Percentiles rank a stretch among this genome's conserved stretches.
Conservation (phyloP, 768 basidiomycete species). For the Psilocybe tampanensis region DNA sequence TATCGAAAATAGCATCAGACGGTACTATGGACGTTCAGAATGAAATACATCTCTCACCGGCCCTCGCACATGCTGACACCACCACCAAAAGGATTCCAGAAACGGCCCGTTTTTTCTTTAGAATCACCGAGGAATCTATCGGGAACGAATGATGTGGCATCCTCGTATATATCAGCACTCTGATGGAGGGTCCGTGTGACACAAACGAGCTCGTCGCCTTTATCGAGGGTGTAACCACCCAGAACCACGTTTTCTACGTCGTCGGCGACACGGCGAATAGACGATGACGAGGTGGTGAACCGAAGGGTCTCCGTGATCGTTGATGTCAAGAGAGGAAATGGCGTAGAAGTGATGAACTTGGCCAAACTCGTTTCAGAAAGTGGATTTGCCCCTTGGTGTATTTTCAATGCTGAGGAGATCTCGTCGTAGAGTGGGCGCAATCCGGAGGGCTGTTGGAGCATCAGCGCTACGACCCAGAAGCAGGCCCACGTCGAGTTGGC, state of each 20-base stretch:
- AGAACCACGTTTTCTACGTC: not conserved
- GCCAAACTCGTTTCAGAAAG: not conserved
- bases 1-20: not conserved
- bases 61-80: not conserved
- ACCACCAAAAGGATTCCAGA: constrained; percentile 1
- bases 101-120: not conserved
- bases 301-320: not conserved
- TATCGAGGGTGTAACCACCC: too few relatives aligned
- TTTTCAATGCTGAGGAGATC: not conserved
- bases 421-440: not conserved
- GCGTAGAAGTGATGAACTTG: not conserved
- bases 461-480: not conserved
- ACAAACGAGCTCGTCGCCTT: too few relatives aligned
- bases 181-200: too few relatives aligned
- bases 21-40: too few relatives aligned
- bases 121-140: not conserved
- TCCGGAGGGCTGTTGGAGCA: not conserved
- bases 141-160: not conserved
- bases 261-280: not conserved
- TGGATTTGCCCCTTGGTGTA: not conserved
- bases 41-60: not conserved
- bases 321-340: not conserved
- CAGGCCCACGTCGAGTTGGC: constrained; percentile 1
- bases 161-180: not conserved
- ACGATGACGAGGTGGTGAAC: not conserved